Evolutionary conservation across 345 rosid species (phyloP), one percentile per base, ranked within the genome.

Genomic region (Psidium guajava): DNA sequence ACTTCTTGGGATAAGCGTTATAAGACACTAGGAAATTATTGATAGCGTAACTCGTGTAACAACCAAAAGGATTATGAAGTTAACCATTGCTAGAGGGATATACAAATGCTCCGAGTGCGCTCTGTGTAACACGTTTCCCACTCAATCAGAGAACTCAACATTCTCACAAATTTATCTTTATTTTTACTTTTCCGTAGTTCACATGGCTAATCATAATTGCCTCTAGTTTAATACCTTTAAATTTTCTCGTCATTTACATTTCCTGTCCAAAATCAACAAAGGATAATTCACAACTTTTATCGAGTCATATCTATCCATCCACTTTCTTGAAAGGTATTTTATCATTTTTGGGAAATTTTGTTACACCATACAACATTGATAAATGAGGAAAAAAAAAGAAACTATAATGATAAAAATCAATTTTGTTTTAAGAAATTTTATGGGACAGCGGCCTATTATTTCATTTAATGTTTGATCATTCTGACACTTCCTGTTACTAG

Each of bases 281-380:
- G 16, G 32, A 58, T 32, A 32, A 0, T 58, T n/a, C 32, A 2
- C 69, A 58, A 58, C 8, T 32, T 58, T 58, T 58, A 12, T n/a
- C 0, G 4, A 58, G n/a, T 25, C 8, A 58, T 11, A n/a, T 0
- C 8, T 7, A 58, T 6, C 27, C 69, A n/a, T n/a, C 27, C 32
- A 58, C 27, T 12, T 58, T 58, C 13, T 0, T 28, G 16, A 58
- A 58, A 12, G 18, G 8, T 58, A 58, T n/a, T 58, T n/a, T 0
- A 0, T n/a, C 36, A n/a, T 58, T 58, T 58, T 58, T 11, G 69
- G n/a, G 27, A n/a, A 58, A 58, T 49, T 49, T 10, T 10, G 11
- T 10, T 49, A 9, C 50, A 49, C 10, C 50, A 49, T 5, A 49
- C 5, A 11, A 10, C 50, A 49, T 49, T 49, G 50, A 49, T 8